These are phyloP conservation scores for Funneliformis geosporum DNA, from an alignment of 192 early-diverging fungal genomes.

Conservation along the genomic window DNA sequence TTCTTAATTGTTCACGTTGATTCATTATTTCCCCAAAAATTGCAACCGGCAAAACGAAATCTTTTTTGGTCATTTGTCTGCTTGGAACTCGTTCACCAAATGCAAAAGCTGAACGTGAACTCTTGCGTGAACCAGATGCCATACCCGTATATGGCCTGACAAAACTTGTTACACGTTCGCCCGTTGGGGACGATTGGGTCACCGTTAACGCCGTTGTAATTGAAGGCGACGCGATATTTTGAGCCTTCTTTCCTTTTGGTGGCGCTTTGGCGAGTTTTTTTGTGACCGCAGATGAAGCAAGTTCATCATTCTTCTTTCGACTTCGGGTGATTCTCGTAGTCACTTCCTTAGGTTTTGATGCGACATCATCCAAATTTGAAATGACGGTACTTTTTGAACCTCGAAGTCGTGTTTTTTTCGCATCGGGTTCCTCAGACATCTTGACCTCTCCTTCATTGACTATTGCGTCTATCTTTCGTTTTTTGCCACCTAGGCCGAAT, in stretches of 20 bases:
- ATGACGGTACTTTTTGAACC: background rate
- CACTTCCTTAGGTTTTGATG: background rate
- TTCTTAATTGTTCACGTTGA: conserved; percentile 28
- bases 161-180: conserved; percentile 43
- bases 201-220: background rate
- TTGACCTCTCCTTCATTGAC: conserved; percentile 28
- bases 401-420: background rate
- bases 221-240: background rate
- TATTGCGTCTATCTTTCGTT: conserved; percentile 26
- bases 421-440: background rate
- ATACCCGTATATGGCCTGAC: conserved; percentile 37
- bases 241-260: background rate
- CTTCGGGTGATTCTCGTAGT: conserved; percentile 25
- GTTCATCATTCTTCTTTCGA: conserved; percentile 18
- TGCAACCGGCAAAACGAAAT: conserved; percentile 45
- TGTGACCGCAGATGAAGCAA: background rate
- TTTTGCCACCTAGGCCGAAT: conserved; percentile 46
- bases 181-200: conserved; percentile 8
- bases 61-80: conserved; percentile 19
- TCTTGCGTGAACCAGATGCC: conserved; percentile 44
- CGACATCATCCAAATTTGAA: background rate
- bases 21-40: conserved; percentile 40
- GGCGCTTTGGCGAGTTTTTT: background rate
- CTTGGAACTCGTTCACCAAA: conserved; percentile 48
- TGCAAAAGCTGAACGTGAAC: conserved; percentile 41